Conservation (phyloP, 306 rosid genomes). For the Vigna nakashimae region DNA sequence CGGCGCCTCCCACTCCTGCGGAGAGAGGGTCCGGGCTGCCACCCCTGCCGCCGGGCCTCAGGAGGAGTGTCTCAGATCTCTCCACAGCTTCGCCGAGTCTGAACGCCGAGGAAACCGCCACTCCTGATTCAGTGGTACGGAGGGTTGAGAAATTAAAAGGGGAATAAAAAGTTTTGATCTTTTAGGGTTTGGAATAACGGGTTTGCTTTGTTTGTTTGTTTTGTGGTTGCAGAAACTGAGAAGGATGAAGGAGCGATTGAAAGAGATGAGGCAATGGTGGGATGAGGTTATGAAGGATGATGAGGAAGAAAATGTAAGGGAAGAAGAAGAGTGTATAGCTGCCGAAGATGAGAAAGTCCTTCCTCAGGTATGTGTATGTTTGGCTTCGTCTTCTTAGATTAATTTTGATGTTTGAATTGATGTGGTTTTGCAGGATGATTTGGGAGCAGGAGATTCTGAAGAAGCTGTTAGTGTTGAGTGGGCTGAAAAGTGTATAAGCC, state of each 20-base stretch:
- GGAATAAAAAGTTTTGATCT: neutral
- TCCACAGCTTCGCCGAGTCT: slow-evolving; percentile 20
- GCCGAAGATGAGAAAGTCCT: slow-evolving; percentile 14
- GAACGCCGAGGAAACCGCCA: slow-evolving; percentile 24
- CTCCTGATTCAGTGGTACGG: slow-evolving; percentile 51
- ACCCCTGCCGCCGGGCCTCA: slow-evolving; percentile 35
- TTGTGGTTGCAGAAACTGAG: slow-evolving; percentile 52
- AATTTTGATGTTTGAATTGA: neutral
- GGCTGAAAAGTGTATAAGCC: slow-evolving; percentile 49
- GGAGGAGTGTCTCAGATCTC: slow-evolving; percentile 32
- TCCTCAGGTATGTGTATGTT: slow-evolving; percentile 39
- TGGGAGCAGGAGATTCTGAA: slow-evolving; percentile 40
- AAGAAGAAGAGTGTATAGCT: slow-evolving; percentile 26
- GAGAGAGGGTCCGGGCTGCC: slow-evolving; percentile 38
- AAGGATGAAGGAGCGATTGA: slow-evolving; percentile 53
- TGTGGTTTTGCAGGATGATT: slow-evolving; percentile 46
- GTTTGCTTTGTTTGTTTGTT: neutral
- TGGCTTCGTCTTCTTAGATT: neutral
- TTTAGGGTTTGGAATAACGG: slow-evolving; percentile 12
- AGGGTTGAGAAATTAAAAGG: neutral
- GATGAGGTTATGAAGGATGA: slow-evolving; percentile 52
- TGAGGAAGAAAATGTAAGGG: slow-evolving; percentile 40
- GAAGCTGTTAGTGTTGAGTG: slow-evolving; percentile 65
- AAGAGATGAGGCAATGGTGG: slow-evolving; percentile 62
- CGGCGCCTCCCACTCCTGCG: neutral